phyloP scores from a whole-genome alignment of 495 filamentous ascomycete species.

The Emericellopsis terricola region DNA sequence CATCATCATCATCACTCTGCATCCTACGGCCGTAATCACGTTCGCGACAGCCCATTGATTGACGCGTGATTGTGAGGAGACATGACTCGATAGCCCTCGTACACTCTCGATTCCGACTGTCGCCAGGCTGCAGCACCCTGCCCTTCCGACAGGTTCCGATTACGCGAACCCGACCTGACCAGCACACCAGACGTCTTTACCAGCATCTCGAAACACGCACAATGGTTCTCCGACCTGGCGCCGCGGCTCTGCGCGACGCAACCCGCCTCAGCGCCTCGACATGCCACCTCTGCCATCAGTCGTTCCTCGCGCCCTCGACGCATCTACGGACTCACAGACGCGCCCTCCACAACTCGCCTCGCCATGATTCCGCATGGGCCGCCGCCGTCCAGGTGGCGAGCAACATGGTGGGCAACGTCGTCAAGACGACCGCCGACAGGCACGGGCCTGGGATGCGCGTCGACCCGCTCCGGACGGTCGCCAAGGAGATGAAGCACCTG shows the following conservation, averaged over 20 bases:
- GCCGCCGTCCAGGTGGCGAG: conserved; percentile 62
- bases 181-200: too few species aligned
- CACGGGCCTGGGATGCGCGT: conserved; percentile 38
- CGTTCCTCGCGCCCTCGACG: not conserved
- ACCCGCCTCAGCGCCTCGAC: conserved; percentile 5
- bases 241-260: conserved; percentile 14
- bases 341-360: too few species aligned
- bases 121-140: too few species aligned
- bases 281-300: conserved; percentile 5
- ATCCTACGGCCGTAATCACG: too few species aligned
- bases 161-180: too few species aligned
- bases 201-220: too few species aligned
- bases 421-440: conserved; percentile 33
- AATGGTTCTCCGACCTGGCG: conserved; percentile 25
- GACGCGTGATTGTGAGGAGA: too few species aligned
- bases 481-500: conserved; percentile 88
- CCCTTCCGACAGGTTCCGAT: too few species aligned
- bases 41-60: too few species aligned
- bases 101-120: too few species aligned
- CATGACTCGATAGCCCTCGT: too few species aligned
- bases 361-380: conserved; percentile 24
- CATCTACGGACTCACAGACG: not conserved
- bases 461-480: conserved; percentile 65
- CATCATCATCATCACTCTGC: too few species aligned
- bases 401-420: conserved; percentile 52